These are phyloP conservation scores for Penicillium parvum DNA, from an alignment of 495 filamentous ascomycete species.

Conservation along the genomic window DNA sequence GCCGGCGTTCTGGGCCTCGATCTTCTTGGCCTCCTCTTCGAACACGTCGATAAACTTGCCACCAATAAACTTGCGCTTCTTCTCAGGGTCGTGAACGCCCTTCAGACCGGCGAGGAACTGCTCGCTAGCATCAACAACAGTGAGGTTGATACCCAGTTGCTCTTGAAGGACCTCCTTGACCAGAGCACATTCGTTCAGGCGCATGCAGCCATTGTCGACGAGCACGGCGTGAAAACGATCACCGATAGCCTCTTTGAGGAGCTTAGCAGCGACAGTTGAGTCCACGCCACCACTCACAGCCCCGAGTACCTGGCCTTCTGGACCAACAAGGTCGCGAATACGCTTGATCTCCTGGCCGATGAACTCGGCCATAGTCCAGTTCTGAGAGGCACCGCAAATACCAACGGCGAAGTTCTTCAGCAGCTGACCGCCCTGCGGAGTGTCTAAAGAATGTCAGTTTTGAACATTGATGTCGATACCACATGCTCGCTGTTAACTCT, in stretches of 20 bases:
- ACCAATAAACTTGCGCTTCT: conserved; percentile 93
- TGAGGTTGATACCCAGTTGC: conserved; percentile 84
- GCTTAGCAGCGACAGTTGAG: conserved; percentile 76
- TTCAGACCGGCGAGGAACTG: conserved; percentile 69
- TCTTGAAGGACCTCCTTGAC: conserved; percentile 72
- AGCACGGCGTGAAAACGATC: conserved; percentile 86
- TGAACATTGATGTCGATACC: neutral
- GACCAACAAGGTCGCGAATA: conserved; percentile 22
- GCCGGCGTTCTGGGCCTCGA: conserved; percentile 53
- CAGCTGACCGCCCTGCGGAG: conserved; percentile 14
- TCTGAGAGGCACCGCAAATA: conserved; percentile 20
- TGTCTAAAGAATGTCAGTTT: conserved; percentile 12
- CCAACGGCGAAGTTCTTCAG: conserved; percentile 22
- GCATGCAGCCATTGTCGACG: conserved; percentile 84
- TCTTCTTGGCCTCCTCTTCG: conserved; percentile 62
- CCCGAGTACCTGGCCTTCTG: conserved; percentile 15
- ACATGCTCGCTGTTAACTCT: too few species aligned
- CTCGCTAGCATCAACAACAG: conserved; percentile 75
- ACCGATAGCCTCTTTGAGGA: conserved; percentile 81
- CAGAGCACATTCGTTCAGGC: conserved; percentile 74
- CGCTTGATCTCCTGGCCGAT: conserved; percentile 15
- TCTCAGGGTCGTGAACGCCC: conserved; percentile 77
- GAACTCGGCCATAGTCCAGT: conserved; percentile 23
- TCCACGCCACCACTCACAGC: conserved; percentile 79
- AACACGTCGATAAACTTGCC: conserved; percentile 78